phyloP scores from a whole-genome alignment of 768 basidiomycete species.

The Chalciporus chontae region DNA sequence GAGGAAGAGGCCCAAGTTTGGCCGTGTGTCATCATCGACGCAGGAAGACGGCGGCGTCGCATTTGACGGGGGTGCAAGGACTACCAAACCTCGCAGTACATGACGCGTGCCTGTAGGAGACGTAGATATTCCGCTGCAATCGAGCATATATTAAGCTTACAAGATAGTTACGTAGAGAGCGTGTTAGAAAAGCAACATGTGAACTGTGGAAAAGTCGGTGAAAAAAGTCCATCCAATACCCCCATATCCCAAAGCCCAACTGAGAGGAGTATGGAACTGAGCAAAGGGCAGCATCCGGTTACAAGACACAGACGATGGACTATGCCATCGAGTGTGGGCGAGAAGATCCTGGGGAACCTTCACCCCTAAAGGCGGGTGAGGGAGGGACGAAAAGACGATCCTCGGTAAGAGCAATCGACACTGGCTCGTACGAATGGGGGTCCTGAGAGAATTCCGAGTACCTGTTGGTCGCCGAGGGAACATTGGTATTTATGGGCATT shows the following conservation, averaged over 20 bases:
- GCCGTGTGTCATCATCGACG: slow-evolving; percentile 18
- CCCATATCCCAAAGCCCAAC: slow-evolving; percentile 6
- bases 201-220: not conserved
- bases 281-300: not conserved
- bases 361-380: slow-evolving; percentile 52
- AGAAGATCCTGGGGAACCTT: slow-evolving; percentile 13
- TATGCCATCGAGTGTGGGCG: slow-evolving; percentile 44
- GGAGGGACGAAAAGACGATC: slow-evolving; percentile 53
- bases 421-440: slow-evolving; percentile 64
- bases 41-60: slow-evolving; percentile 29
- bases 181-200: not conserved
- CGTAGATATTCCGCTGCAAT: not conserved
- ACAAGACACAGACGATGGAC: slow-evolving; percentile 2
- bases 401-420: slow-evolving; percentile 50
- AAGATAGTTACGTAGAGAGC: slow-evolving; percentile 9
- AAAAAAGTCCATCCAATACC: slow-evolving; percentile 5
- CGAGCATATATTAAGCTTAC: not conserved
- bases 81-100: slow-evolving; percentile 24
- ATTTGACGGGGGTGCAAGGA: slow-evolving; percentile 28
- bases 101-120: slow-evolving; percentile 8
- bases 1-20: slow-evolving; percentile 24
- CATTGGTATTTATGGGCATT: slow-evolving; percentile 45
- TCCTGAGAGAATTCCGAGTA: slow-evolving; percentile 36
- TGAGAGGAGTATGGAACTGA: not conserved
- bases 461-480: slow-evolving; percentile 22